Evolutionary conservation across 768 basidiomycete genomes (phyloP), one percentile per base, ranked within the genome.

Genomic region (Xerocomus brunneocitrinus): DNA sequence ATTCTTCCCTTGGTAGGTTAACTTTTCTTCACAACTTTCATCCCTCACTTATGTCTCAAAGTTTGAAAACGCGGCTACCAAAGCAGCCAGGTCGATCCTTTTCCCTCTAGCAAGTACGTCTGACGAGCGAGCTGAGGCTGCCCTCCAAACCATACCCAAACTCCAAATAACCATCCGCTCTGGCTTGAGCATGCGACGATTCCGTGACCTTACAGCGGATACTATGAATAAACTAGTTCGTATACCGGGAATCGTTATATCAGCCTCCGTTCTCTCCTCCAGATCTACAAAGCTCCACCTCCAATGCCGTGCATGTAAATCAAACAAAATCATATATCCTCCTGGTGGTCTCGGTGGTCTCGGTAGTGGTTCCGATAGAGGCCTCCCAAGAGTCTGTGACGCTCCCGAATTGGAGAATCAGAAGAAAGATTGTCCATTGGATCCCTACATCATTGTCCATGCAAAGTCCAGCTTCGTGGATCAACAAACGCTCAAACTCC

Each of bases 231-330:
- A 91, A 66, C 85, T 99, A 40, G 95, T 99, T 35, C 89, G 97
- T 54, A 82, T 98, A 40, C 97, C 97, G 2, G 97, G 97, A 31
- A 99, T 99, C 62, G 94, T 98, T 67, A 98, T 98, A 67, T 95
- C 95, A 31, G 91, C 97, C 0, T 95, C 94, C 9, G 87, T 93
- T 16, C 80, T 98, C 22, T 91, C 93, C 0, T 91, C 95, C 2
- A 85, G 95, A 41, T 93, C 97, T 9, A 94, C 93, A 22, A 91
- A 88, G 58, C 79, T 99, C 5, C 87, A 91, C 61, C 78, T 99
- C 16, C 93, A 94, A 69, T 99, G 97, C 70, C 91, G 93, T 53
- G 84, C 85, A 1, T 99, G 97, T 68, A 80, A 90, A 34, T 82
- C 84, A 3, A 81, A 83, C 8, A 93, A 90, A 67, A 79, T 79